A percentile compares a stretch with the other conserved stretches of the same genome.
Conservation (phyloP, 148 eudicot genomes). For the Rhododendron kiyosumense region DNA sequence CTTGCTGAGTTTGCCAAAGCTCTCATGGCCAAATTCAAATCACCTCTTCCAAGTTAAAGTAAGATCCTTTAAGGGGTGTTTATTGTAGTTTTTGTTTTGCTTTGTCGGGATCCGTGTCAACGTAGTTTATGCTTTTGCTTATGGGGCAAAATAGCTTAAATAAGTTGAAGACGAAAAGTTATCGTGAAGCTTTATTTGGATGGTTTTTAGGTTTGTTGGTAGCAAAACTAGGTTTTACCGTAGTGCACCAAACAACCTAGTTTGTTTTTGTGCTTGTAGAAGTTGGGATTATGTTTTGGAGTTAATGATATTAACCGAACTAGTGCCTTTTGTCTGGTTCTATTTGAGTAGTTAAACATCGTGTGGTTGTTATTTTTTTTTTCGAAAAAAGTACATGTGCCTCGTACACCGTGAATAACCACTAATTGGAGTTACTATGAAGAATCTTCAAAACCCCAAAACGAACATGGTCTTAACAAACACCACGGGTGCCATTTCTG, state of each 20-base stretch:
- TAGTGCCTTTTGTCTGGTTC: neutral
- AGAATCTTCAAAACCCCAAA: too few species aligned
- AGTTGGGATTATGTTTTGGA: neutral
- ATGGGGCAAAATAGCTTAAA: neutral
- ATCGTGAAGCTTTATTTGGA: neutral
- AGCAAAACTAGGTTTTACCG: neutral
- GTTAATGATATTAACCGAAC: neutral
- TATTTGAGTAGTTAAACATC: neutral
- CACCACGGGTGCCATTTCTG: too few species aligned
- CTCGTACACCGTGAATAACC: too few species aligned
- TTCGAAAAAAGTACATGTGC: too few species aligned
- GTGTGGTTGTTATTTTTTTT: neutral
- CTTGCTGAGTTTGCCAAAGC: slow-evolving; percentile 35
- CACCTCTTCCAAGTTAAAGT: slow-evolving; percentile 7
- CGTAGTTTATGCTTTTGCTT: neutral
- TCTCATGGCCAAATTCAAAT: slow-evolving; percentile 19
- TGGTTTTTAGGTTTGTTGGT: neutral
- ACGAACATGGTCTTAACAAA: too few species aligned
- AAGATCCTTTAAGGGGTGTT: neutral
- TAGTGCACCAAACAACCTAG: neutral
- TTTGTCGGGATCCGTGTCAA: neutral
- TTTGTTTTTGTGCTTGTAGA: neutral
- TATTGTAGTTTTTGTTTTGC: neutral
- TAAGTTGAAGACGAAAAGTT: neutral
- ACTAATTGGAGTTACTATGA: too few species aligned